These are phyloP conservation scores for Monilinia aucupariae DNA, from an alignment of 2,329 filamentous ascomycete genomes.

Conservation along the genomic window DNA sequence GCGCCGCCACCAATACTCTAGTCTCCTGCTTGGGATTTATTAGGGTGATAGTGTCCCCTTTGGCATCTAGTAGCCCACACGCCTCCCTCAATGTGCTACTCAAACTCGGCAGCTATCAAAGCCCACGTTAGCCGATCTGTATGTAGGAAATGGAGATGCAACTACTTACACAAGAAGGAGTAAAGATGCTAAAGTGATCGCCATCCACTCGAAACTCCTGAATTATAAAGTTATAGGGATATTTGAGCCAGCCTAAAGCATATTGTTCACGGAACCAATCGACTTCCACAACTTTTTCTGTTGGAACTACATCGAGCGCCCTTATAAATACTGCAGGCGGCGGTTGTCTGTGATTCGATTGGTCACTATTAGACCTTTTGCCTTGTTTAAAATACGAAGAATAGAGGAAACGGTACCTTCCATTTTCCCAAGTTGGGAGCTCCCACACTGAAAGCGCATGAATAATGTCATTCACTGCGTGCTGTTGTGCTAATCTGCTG, in stretches of 20 bases:
- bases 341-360: neutral
- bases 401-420: neutral
- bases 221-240: slow-evolving; percentile 8
- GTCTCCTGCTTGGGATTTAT: neutral
- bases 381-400: neutral
- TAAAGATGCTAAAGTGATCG: slow-evolving; percentile 15
- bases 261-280: slow-evolving; percentile 11
- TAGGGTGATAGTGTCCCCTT: neutral
- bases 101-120: neutral
- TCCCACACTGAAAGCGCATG: slow-evolving; percentile 8
- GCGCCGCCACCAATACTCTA: neutral
- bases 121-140: neutral
- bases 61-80: neutral
- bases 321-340: slow-evolving; percentile 11
- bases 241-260: slow-evolving; percentile 11
- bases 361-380: neutral
- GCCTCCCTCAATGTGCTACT: neutral
- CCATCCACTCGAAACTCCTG: slow-evolving; percentile 11
- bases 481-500: slow-evolving; percentile 4
- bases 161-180: slow-evolving; percentile 2
- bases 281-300: slow-evolving; percentile 13
- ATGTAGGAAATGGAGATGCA: neutral
- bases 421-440: slow-evolving; percentile 7
- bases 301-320: neutral
- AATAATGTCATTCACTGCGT: slow-evolving; percentile 11